phyloP scores from a whole-genome alignment of 2,329 filamentous ascomycete species.

The Calonectria hawksworthii region DNA sequence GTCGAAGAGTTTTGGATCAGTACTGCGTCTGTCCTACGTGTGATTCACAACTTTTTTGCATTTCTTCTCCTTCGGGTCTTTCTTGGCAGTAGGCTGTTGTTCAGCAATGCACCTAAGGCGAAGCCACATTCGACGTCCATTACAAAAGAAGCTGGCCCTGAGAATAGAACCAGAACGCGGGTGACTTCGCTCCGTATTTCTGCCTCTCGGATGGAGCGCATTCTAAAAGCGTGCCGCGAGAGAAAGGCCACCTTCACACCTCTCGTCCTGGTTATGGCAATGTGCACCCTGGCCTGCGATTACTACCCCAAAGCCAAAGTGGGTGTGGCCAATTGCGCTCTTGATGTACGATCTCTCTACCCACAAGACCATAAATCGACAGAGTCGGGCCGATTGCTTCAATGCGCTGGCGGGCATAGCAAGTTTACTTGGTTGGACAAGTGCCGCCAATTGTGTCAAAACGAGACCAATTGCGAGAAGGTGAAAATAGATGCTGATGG shows the following conservation, averaged over 20 bases:
- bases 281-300: constrained; percentile 34
- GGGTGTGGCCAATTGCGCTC: constrained; percentile 23
- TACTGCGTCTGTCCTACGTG: background rate
- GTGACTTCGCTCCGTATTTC: constrained; percentile 29
- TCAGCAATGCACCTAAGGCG: constrained; percentile 9
- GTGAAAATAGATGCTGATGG: background rate
- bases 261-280: constrained; percentile 30
- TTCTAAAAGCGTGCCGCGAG: constrained; percentile 36
- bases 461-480: background rate
- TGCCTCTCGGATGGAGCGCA: constrained; percentile 9
- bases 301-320: constrained; percentile 42
- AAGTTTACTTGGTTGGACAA: constrained; percentile 23
- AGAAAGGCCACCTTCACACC: constrained; percentile 41
- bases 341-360: constrained; percentile 26
- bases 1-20: constrained; percentile 20
- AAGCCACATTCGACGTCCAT: constrained; percentile 17
- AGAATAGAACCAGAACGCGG: constrained; percentile 25
- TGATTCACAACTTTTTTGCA: constrained; percentile 21
- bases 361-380: background rate
- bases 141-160: background rate
- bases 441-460: constrained; percentile 6
- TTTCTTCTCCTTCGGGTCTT: constrained; percentile 21
- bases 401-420: background rate
- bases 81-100: constrained; percentile 20
- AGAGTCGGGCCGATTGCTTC: constrained; percentile 19